Percentiles rank a stretch among this genome's conserved stretches.
These are phyloP conservation scores for Rhodotorula sp. DNA, from an alignment of 1,284 basidiomycete species.

Conservation along the genomic window DNA sequence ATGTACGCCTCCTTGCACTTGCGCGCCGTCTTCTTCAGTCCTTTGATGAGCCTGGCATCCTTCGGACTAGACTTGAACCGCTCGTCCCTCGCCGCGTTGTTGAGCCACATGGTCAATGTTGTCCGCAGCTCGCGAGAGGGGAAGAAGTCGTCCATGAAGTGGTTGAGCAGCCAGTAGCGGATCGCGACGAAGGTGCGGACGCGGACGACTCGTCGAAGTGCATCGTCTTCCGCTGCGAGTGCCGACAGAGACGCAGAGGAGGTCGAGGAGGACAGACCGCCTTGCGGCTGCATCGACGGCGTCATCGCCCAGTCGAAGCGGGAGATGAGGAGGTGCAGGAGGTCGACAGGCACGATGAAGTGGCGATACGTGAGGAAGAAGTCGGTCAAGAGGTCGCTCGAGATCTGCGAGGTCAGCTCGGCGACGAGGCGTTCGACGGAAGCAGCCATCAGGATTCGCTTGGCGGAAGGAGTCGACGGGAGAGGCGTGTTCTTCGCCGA, in stretches of 20 bases:
- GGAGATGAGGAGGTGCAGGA: conserved; percentile 72
- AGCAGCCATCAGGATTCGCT: conserved; percentile 63
- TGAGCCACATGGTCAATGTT: conserved; percentile 72
- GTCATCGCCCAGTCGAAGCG: conserved; percentile 79
- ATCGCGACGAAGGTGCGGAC: conserved; percentile 82
- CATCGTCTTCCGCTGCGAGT: conserved; percentile 48
- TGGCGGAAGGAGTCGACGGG: not conserved
- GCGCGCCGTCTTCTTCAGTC: conserved; percentile 73
- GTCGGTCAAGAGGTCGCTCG: conserved; percentile 71
- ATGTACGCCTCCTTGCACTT: conserved; percentile 65
- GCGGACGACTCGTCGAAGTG: conserved; percentile 68
- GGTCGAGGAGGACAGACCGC: not conserved
- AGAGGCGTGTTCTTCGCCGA: not conserved
- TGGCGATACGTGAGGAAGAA: conserved; percentile 85
- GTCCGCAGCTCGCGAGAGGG: conserved; percentile 72
- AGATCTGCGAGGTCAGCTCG: conserved; percentile 77
- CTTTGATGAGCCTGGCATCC: conserved; percentile 70
- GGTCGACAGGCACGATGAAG: conserved; percentile 70
- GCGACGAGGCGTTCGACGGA: conserved; percentile 88
- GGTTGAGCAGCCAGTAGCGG: conserved; percentile 79
- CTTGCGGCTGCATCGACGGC: not conserved
- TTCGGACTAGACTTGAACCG: conserved; percentile 64
- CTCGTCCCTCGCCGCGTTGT: conserved; percentile 65
- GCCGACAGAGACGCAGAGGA: conserved; percentile 40
- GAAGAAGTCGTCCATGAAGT: conserved; percentile 80